Base-by-base conservation (phyloP, 345 rosid genomes). In the Nephelium lappaceum region DNA sequence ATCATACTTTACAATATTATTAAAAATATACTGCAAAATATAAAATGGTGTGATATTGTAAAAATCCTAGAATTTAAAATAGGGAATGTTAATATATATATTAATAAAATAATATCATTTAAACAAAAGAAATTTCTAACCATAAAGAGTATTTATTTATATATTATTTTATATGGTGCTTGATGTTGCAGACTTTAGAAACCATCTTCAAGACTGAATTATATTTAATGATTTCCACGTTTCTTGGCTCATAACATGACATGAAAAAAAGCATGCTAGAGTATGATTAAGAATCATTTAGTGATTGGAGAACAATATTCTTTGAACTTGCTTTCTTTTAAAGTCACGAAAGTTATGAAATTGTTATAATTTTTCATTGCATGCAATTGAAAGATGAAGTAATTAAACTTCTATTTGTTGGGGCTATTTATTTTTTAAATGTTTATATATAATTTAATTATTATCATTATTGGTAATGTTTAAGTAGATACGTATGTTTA, bases 281-380 rank as follows among this genome's bases (percentile, higher is more conserved):
- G 10, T 51, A 57, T 51, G 5, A 53, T 47, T 38, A 72, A 11
- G 57, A 58, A 21, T 47, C 5, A 53, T 53, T 67, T n/a, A 51
- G 70, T 78, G 77, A 83, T 76, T 78, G 75, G 83, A 76, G 73
- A 77, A 76, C 76, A 78, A 69, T 69, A 83, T 76, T 83, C 81
- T 75, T 66, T 15, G 3, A 61, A 45, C 78, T 79, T 81, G 84
- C 88, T 79, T 83, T 77, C 80, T 38, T 71, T 63, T 24, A 77
- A 85, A 83, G 88, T 41, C 73, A 85, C 24, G 70, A 43, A 78
- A 72, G 69, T 12, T 47, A 68, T 16, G 43, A 31, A 53, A 31
- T 4, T 23, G 36, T 60, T 51, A 64, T 71, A 10, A 74, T 15
- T 62, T 15, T 77, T 74, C 31, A 61, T 71, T 68, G 31, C 38